Evolutionary conservation across 148 eudicot genomes (phyloP).

Genomic region (Nepenthes gracilis): DNA sequence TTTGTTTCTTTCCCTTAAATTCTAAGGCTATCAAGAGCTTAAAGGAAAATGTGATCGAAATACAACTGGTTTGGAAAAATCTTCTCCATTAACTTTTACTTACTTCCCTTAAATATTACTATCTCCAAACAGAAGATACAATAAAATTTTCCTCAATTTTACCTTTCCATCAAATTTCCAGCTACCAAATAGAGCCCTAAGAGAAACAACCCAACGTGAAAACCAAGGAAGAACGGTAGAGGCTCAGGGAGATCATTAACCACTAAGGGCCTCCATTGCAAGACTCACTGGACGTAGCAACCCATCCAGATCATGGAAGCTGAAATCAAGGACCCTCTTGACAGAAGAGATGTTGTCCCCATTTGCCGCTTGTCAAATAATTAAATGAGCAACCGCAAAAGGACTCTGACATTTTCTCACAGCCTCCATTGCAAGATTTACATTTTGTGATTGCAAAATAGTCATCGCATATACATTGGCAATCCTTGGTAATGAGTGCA

Average conservation of each 20-base stretch:
- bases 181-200: no score
- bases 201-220: no score
- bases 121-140: no score
- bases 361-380: constrained; percentile 21
- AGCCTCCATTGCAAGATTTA: constrained; percentile 42
- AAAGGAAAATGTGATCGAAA: no score
- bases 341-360: constrained; percentile 20
- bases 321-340: constrained; percentile 34
- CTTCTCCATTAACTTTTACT: no score
- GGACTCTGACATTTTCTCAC: constrained; percentile 25
- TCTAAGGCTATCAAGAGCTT: no score
- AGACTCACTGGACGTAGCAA: constrained; percentile 25
- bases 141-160: no score
- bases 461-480: not conserved
- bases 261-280: constrained; percentile 26
- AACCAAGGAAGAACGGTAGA: not conserved
- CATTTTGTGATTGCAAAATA: constrained; percentile 18
- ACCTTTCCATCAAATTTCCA: no score
- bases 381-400: constrained; percentile 22
- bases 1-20: no score
- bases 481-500: not conserved
- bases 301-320: constrained; percentile 42
- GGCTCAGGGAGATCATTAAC: not conserved
- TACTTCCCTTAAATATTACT: no score
- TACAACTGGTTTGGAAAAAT: no score